These are phyloP conservation scores for Pisolithus marmoratus DNA, from an alignment of 768 basidiomycete genomes.

Conservation along the genomic window DNA sequence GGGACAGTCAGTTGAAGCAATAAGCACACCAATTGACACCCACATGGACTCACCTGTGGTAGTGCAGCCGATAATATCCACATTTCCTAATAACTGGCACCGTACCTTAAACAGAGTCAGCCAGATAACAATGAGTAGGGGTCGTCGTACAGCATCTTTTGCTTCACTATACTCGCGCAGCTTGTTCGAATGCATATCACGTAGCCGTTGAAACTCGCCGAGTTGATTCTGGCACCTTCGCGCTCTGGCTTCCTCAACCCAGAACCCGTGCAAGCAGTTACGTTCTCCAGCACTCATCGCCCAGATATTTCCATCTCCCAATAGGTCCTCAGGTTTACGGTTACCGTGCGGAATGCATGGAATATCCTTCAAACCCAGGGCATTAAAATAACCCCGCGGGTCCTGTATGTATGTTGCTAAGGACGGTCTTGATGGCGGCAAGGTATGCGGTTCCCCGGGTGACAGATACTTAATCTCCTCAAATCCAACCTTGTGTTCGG, in stretches of 20 bases:
- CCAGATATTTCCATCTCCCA: constrained; percentile 43
- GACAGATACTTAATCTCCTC: not conserved
- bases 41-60: constrained; percentile 51
- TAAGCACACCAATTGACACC: not conserved
- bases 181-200: constrained; percentile 37
- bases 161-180: constrained; percentile 32
- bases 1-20: not conserved
- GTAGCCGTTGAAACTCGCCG: constrained; percentile 39
- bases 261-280: constrained; percentile 35
- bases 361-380: constrained; percentile 28
- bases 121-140: not conserved
- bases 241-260: constrained; percentile 39
- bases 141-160: constrained; percentile 47
- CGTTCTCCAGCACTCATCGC: constrained; percentile 48
- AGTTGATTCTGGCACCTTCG: constrained; percentile 24
- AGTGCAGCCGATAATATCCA: constrained; percentile 70
- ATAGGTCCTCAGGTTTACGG: constrained; percentile 35
- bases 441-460: not conserved
- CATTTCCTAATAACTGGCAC: constrained; percentile 44
- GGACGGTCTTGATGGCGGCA: not conserved
- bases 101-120: constrained; percentile 37
- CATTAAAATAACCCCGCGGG: constrained; percentile 31
- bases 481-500: not conserved
- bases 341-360: constrained; percentile 34
- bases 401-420: constrained; percentile 19